These are phyloP conservation scores for Endotrypanum monterogeii DNA, from an alignment of 208 protist genomes.

Conservation along the genomic window DNA sequence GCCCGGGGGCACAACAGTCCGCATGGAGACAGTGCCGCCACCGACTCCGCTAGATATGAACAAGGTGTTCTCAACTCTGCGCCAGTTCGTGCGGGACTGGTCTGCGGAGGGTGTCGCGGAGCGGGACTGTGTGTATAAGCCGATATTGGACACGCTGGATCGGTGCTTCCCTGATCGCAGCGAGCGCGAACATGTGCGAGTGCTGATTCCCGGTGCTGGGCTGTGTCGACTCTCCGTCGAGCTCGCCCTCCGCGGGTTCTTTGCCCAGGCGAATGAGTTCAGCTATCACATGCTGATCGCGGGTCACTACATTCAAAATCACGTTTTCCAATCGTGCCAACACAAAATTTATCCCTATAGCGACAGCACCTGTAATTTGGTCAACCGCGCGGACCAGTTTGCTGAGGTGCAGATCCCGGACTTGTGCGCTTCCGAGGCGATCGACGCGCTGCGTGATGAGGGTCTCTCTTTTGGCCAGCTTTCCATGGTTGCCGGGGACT, in stretches of 20 bases:
- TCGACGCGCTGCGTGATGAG: constrained; percentile 67
- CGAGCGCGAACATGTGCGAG: constrained; percentile 51
- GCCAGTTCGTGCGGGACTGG: constrained; percentile 97
- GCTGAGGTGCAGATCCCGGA: constrained; percentile 92
- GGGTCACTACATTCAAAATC: constrained; percentile 96
- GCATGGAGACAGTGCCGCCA: constrained; percentile 65
- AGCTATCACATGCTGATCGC: constrained; percentile 98
- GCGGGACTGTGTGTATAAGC: constrained; percentile 89
- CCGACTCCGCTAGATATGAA: constrained; percentile 91
- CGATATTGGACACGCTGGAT: constrained; percentile 85
- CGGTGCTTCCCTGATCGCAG: constrained; percentile 67
- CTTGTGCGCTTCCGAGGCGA: constrained; percentile 78
- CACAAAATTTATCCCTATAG: constrained; percentile 93
- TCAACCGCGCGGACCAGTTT: constrained; percentile 89
- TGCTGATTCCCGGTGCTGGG: constrained; percentile 90
- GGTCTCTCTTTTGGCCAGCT: constrained; percentile 79
- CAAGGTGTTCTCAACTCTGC: constrained; percentile 95
- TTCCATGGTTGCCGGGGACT: constrained; percentile 97
- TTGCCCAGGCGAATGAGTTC: constrained; percentile 96
- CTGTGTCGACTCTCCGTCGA: constrained; percentile 96
- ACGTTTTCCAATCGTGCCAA: constrained; percentile 75
- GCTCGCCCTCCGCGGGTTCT: constrained; percentile 92
- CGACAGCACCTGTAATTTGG: constrained; percentile 92
- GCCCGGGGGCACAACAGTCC: constrained; percentile 78
- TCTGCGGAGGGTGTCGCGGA: constrained; percentile 89